phyloP scores from a whole-genome alignment of 441 rosid genomes.

The Brassica hybrid region DNA sequence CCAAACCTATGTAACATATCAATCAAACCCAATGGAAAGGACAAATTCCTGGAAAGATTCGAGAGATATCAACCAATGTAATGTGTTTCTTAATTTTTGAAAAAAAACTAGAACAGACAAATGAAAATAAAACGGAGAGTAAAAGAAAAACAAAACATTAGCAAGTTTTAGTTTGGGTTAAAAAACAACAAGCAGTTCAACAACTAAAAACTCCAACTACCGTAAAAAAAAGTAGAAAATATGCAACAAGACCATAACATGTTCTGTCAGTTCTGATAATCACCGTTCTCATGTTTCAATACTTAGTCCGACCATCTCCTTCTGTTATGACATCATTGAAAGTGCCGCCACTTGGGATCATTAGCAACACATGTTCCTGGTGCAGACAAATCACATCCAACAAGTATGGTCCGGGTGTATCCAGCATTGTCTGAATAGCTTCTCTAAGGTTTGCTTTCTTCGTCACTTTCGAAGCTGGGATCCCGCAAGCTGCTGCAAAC shows the following conservation, averaged over 20 bases:
- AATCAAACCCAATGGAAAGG: too few relatives aligned
- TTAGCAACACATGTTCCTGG: constrained; percentile 93
- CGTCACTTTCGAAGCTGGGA: constrained; percentile 82
- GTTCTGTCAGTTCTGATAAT: not conserved
- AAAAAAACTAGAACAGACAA: too few relatives aligned
- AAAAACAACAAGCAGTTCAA: constrained; percentile 22
- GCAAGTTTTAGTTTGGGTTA: not conserved
- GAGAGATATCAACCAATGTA: too few relatives aligned
- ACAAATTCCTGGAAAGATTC: too few relatives aligned
- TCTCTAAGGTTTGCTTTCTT: constrained; percentile 65
- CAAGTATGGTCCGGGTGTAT: constrained; percentile 86
- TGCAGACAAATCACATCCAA: constrained; percentile 92
- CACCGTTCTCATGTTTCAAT: constrained; percentile 34
- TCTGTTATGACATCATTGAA: constrained; percentile 82
- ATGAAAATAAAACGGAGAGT: too few relatives aligned
- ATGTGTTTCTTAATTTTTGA: too few relatives aligned
- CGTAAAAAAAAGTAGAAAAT: constrained; percentile 11
- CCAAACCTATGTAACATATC: too few relatives aligned
- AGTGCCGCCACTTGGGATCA: constrained; percentile 93
- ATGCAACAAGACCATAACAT: constrained; percentile 25
- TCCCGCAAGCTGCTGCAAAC: constrained; percentile 86
- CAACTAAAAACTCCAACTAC: constrained; percentile 15
- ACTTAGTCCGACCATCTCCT: constrained; percentile 79
- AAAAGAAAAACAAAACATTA: not conserved
- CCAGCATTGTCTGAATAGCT: constrained; percentile 85